These are phyloP conservation scores for Anisogramma anomala DNA, from an alignment of 2,329 filamentous ascomycete species.

Conservation along the genomic window DNA sequence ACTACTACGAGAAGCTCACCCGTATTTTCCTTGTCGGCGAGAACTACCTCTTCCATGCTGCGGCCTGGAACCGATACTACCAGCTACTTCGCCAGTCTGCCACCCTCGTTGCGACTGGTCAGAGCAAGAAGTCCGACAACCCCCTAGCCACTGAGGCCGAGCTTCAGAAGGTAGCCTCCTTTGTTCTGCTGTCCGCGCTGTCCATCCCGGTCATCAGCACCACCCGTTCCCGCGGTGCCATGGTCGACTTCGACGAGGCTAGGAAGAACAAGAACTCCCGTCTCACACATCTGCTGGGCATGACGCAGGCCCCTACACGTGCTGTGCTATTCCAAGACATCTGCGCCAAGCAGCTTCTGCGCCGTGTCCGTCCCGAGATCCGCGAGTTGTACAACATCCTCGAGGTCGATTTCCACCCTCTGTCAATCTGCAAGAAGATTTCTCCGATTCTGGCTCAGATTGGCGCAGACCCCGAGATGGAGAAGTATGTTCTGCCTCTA, in stretches of 20 bases:
- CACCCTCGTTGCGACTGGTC: slow-evolving; percentile 67
- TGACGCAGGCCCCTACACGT: slow-evolving; percentile 81
- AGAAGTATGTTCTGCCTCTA: slow-evolving; percentile 87
- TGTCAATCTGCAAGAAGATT: slow-evolving; percentile 98
- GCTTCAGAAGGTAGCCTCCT: slow-evolving; percentile 87
- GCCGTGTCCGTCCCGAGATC: slow-evolving; percentile 87
- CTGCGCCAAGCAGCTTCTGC: slow-evolving; percentile 84
- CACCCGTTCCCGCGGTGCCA: slow-evolving; percentile 83
- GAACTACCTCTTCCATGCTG: slow-evolving; percentile 98
- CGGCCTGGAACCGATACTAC: slow-evolving; percentile 95
- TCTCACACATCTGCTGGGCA: slow-evolving; percentile 88
- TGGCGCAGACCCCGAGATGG: slow-evolving; percentile 86
- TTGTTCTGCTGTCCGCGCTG: slow-evolving; percentile 85
- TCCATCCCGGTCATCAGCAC: slow-evolving; percentile 99
- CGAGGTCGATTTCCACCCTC: slow-evolving; percentile 96
- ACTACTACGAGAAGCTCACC: slow-evolving; percentile 99
- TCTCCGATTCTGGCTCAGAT: slow-evolving; percentile 92
- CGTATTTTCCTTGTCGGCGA: slow-evolving; percentile 97
- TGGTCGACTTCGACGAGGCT: slow-evolving; percentile 93
- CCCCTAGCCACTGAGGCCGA: slow-evolving; percentile 80
- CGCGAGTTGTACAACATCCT: slow-evolving; percentile 96
- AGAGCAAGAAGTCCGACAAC: slow-evolving; percentile 89
- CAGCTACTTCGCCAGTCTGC: slow-evolving; percentile 88
- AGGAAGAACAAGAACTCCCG: slow-evolving; percentile 98
- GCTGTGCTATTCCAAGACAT: slow-evolving; percentile 90